phyloP scores from a whole-genome alignment of 1,284 basidiomycete genomes.

The Pisolithus thermaeus region DNA sequence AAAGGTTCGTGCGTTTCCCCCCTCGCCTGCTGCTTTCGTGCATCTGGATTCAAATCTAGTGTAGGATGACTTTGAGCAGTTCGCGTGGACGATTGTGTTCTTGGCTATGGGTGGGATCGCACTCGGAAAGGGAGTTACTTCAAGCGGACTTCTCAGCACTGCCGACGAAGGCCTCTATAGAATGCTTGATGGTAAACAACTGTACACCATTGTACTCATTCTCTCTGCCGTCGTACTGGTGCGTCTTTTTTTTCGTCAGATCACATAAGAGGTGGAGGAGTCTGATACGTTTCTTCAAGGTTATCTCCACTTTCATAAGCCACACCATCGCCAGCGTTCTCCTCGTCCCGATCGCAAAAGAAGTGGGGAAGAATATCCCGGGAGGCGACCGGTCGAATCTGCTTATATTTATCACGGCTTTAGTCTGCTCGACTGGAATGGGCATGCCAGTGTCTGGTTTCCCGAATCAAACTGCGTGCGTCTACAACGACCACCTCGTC shows the following conservation, averaged over 20 bases:
- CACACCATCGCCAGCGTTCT: constrained; percentile 97
- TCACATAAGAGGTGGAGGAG: not conserved
- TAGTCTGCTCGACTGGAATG: constrained; percentile 96
- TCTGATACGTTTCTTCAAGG: constrained; percentile 30
- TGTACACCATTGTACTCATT: constrained; percentile 82
- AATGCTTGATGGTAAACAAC: constrained; percentile 63
- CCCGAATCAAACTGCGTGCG: constrained; percentile 93
- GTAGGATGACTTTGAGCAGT: constrained; percentile 92
- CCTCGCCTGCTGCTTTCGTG: not conserved
- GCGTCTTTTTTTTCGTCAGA: constrained; percentile 16
- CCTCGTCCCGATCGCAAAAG: constrained; percentile 91
- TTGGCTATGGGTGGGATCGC: constrained; percentile 99
- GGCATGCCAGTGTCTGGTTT: constrained; percentile 97
- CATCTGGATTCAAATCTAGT: constrained; percentile 1
- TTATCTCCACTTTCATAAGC: constrained; percentile 87
- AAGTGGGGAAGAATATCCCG: constrained; percentile 78
- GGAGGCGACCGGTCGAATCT: constrained; percentile 61
- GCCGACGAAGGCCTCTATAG: constrained; percentile 69
- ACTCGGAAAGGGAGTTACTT: constrained; percentile 89
- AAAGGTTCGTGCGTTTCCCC: constrained; percentile 54
- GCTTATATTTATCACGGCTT: constrained; percentile 86
- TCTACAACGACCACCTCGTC: constrained; percentile 17
- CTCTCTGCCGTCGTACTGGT: constrained; percentile 86
- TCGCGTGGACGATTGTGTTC: constrained; percentile 92
- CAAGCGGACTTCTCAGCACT: constrained; percentile 81